Percentiles rank a stretch among this genome's conserved stretches.
Evolutionary conservation across 306 rosid species (phyloP).

Genomic region (Fragaria nilgerrensis): DNA sequence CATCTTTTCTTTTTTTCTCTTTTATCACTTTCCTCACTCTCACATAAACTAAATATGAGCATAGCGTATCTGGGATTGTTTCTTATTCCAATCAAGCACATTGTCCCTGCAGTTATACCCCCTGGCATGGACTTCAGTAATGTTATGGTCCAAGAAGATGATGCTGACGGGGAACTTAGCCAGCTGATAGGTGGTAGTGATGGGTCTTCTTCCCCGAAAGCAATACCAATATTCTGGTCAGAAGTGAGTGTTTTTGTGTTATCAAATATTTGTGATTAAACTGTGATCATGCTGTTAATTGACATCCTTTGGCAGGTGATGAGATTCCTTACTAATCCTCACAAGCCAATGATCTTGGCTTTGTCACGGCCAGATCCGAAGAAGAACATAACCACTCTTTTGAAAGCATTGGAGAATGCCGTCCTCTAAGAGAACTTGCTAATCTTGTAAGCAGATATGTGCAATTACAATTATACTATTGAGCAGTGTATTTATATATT

Average conservation of each 20-base stretch:
- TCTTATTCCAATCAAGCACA: conserved; percentile 15
- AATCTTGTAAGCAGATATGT: conserved; percentile 64
- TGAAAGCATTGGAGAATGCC: conserved; percentile 88
- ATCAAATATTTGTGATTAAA: neutral
- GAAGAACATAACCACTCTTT: conserved; percentile 80
- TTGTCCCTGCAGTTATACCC: conserved; percentile 57
- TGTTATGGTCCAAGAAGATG: conserved; percentile 75
- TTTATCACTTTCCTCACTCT: neutral
- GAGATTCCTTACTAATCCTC: conserved; percentile 87
- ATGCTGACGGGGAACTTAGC: conserved; percentile 60
- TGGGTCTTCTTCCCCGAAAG: conserved; percentile 62
- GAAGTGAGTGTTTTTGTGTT: conserved; percentile 56
- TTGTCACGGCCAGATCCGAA: conserved; percentile 90
- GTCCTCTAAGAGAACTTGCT: conserved; percentile 78
- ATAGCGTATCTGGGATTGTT: neutral
- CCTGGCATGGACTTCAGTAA: conserved; percentile 95
- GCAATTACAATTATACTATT: neutral
- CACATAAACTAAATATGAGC: neutral
- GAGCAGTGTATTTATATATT: neutral
- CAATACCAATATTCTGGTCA: conserved; percentile 71
- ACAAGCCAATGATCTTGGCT: conserved; percentile 88
- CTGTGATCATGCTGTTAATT: conserved; percentile 6
- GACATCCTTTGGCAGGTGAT: conserved; percentile 49
- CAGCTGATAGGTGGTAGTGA: conserved; percentile 50
- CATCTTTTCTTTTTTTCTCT: neutral